A percentile compares a stretch with the other conserved stretches of the same genome.
Conservation (phyloP, 1,284 basidiomycete species). For the Ustilago loliicola region DNA sequence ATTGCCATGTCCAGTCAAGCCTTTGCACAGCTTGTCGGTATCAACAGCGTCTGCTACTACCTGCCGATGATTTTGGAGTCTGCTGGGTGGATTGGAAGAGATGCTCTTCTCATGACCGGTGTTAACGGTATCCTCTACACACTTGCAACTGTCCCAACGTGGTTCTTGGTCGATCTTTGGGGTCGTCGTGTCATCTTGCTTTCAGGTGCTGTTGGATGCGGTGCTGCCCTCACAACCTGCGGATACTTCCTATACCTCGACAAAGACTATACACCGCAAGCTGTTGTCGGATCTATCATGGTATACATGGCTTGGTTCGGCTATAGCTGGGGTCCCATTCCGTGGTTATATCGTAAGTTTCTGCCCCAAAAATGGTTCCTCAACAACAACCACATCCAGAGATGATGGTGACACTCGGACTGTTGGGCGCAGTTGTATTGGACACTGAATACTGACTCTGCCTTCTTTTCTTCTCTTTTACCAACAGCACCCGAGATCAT, state of each 20-base stretch:
- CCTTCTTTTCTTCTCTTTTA: not conserved
- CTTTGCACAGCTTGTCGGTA: conserved; percentile 83
- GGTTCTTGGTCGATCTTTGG: conserved; percentile 94
- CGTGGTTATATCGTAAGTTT: conserved; percentile 79
- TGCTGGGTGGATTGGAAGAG: conserved; percentile 96
- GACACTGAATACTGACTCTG: not conserved
- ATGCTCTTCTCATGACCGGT: conserved; percentile 97
- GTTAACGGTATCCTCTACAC: conserved; percentile 79
- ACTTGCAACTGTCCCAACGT: conserved; percentile 74
- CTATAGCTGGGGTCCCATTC: conserved; percentile 77
- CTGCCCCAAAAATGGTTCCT: too few species aligned
- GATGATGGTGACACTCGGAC: too few species aligned
- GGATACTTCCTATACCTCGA: conserved; percentile 96
- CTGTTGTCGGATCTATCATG: conserved; percentile 89
- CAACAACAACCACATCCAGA: not conserved
- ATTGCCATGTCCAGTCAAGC: conserved; percentile 98
- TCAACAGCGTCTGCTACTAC: conserved; percentile 88
- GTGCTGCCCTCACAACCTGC: conserved; percentile 80
- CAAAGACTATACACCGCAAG: conserved; percentile 76
- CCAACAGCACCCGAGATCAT: conserved; percentile 76
- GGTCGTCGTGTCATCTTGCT: conserved; percentile 90
- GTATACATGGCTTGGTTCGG: conserved; percentile 95
- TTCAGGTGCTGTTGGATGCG: conserved; percentile 86
- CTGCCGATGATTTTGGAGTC: conserved; percentile 74
- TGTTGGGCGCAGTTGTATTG: too few species aligned